phyloP scores from a whole-genome alignment of 1,284 basidiomycete genomes.

The Cystobasidium sp. region DNA sequence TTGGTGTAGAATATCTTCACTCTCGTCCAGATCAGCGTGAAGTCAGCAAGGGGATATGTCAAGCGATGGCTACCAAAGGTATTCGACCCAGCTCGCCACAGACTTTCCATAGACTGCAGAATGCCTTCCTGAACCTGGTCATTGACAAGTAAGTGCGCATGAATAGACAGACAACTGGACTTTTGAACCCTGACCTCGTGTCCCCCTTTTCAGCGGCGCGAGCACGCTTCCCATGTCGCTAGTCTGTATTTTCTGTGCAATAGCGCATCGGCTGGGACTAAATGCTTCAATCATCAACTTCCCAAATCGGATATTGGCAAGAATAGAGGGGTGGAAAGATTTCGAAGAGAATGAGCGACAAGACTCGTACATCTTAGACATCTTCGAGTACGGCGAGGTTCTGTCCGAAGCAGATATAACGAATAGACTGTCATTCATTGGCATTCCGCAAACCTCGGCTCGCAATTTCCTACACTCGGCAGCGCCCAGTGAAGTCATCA shows the following conservation, averaged over 20 bases:
- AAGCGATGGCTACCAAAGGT: slow-evolving; percentile 23
- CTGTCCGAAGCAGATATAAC: slow-evolving; percentile 57
- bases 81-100: slow-evolving; percentile 40
- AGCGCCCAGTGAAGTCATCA: slow-evolving; percentile 29
- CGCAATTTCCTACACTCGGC: slow-evolving; percentile 50
- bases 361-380: slow-evolving; percentile 62
- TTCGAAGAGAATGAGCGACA: slow-evolving; percentile 29
- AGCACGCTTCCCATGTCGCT: slow-evolving; percentile 66
- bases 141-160: slow-evolving; percentile 54
- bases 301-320: slow-evolving; percentile 63
- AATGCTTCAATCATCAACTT: slow-evolving; percentile 64
- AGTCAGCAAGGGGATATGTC: slow-evolving; percentile 24
- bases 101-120: slow-evolving; percentile 60
- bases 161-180: slow-evolving; percentile 36
- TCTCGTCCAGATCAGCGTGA: slow-evolving; percentile 21
- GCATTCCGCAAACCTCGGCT: slow-evolving; percentile 51
- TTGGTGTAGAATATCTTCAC: slow-evolving; percentile 6
- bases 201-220: background rate
- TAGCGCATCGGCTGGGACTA: slow-evolving; percentile 64
- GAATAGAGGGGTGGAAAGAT: slow-evolving; percentile 57
- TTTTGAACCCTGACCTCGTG: too few species aligned
- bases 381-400: slow-evolving; percentile 59
- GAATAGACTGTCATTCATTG: slow-evolving; percentile 54
- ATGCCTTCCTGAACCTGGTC: slow-evolving; percentile 67
- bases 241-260: slow-evolving; percentile 65